A percentile compares a stretch with the other conserved stretches of the same genome.
Conservation (phyloP, 1,284 basidiomycete species). For the Microbotryum violaceum region DNA sequence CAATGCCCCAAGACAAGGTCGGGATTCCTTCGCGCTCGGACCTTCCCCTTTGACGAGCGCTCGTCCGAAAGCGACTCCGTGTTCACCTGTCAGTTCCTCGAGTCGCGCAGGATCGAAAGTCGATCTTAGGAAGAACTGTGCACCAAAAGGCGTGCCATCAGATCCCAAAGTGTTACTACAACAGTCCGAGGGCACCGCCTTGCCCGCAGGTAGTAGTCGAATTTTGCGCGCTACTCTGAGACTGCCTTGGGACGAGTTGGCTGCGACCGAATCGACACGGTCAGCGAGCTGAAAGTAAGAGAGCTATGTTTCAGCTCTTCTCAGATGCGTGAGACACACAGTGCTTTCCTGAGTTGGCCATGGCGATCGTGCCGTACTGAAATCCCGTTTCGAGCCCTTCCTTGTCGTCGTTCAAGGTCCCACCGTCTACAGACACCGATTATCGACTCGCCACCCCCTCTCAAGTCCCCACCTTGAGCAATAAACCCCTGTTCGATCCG, state of each 20-base stretch:
- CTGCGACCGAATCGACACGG: not conserved
- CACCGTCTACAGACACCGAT: slow-evolving; percentile 39
- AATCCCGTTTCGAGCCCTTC: slow-evolving; percentile 45
- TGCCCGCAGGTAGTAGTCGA: too few relatives aligned
- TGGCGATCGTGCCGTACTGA: slow-evolving; percentile 46
- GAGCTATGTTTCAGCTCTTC: too few relatives aligned
- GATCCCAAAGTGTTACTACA: too few relatives aligned
- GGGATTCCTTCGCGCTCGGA: not conserved
- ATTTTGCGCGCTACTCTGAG: too few relatives aligned
- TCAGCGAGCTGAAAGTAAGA: too few relatives aligned
- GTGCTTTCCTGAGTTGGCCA: slow-evolving; percentile 50
- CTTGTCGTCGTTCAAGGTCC: slow-evolving; percentile 50
- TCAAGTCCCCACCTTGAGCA: slow-evolving; percentile 50
- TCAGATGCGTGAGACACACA: slow-evolving; percentile 4
- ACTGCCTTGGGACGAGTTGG: slow-evolving; percentile 31
- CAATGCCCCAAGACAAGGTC: slow-evolving; percentile 34
- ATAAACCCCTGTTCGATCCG: slow-evolving; percentile 48
- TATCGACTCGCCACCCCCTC: slow-evolving; percentile 49
- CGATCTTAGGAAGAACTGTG: slow-evolving; percentile 50
- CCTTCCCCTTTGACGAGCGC: slow-evolving; percentile 30
- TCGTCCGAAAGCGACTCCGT: slow-evolving; percentile 48
- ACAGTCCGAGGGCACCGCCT: not conserved
- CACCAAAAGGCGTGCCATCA: too few relatives aligned
- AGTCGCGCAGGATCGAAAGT: slow-evolving; percentile 44
- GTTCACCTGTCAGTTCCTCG: slow-evolving; percentile 48